A percentile compares a stretch with the other conserved stretches of the same genome.
Conservation (phyloP, 2,329 filamentous ascomycete genomes). For the Didymella exigua region DNA sequence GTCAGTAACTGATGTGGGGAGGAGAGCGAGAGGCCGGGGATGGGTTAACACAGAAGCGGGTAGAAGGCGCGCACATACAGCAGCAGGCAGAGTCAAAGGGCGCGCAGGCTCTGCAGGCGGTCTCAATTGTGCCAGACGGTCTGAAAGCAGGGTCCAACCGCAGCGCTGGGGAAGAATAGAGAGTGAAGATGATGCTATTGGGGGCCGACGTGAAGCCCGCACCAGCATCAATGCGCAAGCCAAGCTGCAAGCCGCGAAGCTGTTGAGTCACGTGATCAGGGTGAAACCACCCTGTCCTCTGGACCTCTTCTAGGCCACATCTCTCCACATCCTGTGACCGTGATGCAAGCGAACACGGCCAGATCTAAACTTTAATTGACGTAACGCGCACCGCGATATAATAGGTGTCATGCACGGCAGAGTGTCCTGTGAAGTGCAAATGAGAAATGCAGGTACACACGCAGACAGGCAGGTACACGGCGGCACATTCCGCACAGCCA, state of each 20-base stretch:
- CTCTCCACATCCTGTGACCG: not conserved
- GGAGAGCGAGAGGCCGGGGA: conserved; percentile 10
- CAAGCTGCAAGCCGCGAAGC: conserved; percentile 12
- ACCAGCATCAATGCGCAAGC: conserved; percentile 8
- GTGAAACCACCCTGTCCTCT: conserved; percentile 8
- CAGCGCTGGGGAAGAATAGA: conserved; percentile 47
- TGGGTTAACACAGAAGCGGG: conserved; percentile 25
- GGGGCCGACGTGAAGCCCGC: conserved; percentile 24
- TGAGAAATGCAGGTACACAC: not conserved
- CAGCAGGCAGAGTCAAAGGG: conserved; percentile 22
- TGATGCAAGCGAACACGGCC: not conserved
- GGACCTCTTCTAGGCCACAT: not conserved
- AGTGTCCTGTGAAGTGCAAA: not conserved
- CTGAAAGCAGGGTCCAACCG: conserved; percentile 31
- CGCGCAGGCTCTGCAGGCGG: conserved; percentile 34
- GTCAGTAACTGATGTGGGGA: conserved; percentile 31
- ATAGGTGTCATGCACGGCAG: not conserved
- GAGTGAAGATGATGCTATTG: conserved; percentile 44
- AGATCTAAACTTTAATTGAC: not conserved
- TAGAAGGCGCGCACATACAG: conserved; percentile 39
- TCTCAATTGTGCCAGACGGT: conserved; percentile 41
- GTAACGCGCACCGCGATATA: not conserved
- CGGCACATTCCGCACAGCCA: conserved; percentile 23
- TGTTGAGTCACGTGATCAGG: conserved; percentile 25
- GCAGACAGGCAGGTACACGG: conserved; percentile 1